Conservation (phyloP, 1,284 basidiomycete genomes). For the Erythrobasidium hasegawianum region DNA sequence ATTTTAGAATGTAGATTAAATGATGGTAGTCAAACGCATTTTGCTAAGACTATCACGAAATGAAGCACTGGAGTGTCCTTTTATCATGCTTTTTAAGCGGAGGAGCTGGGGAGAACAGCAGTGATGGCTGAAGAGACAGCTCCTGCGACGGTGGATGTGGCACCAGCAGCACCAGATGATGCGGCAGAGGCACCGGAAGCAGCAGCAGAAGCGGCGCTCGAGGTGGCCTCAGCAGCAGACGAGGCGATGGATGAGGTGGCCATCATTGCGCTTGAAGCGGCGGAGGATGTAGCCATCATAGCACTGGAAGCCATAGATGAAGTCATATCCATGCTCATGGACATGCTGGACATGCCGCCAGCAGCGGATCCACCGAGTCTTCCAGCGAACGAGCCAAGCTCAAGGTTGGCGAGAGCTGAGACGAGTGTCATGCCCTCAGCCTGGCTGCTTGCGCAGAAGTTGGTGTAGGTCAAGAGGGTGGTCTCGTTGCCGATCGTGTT, state of each 20-base stretch:
- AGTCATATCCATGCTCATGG: neutral
- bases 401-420: constrained; percentile 21
- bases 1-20: no score
- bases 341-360: neutral
- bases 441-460: constrained; percentile 23
- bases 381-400: constrained; percentile 11
- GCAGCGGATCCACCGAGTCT: neutral
- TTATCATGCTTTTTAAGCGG: no score
- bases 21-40: no score
- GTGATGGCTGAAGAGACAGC: neutral
- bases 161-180: no score
- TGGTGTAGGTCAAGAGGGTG: constrained; percentile 29
- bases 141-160: neutral
- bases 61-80: no score
- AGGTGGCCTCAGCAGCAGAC: neutral
- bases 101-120: no score
- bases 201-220: neutral
- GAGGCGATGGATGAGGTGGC: neutral
- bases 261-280: neutral
- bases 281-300: neutral
- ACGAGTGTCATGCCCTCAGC: constrained; percentile 25
- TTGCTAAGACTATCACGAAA: no score
- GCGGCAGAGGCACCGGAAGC: neutral
- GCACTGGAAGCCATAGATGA: neutral
- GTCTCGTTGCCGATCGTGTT: constrained; percentile 25